Conservation (phyloP, 169 alveolate genomes). For the Babesia divergens region DNA sequence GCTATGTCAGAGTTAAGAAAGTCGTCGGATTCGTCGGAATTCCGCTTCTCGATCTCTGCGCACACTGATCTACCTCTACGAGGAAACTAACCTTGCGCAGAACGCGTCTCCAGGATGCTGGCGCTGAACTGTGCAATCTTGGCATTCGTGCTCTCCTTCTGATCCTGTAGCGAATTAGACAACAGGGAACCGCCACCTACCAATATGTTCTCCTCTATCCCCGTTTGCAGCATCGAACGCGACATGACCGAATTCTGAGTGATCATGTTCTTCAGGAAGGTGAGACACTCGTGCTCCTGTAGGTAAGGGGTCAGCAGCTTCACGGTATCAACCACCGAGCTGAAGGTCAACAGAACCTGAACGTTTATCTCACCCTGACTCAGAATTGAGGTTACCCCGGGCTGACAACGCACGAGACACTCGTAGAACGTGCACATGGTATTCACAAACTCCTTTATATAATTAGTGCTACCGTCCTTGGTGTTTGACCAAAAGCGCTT, state of each 20-base stretch:
- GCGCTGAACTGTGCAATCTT: slow-evolving; percentile 33
- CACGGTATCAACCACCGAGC: slow-evolving; percentile 33
- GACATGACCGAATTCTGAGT: slow-evolving; percentile 37
- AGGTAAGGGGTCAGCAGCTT: slow-evolving; percentile 60
- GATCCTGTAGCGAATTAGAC: neutral
- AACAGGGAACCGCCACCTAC: slow-evolving; percentile 8
- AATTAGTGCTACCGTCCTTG: slow-evolving; percentile 24
- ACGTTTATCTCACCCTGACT: slow-evolving; percentile 44
- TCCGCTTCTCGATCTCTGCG: slow-evolving; percentile 22
- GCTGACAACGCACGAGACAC: slow-evolving; percentile 46
- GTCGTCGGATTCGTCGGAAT: slow-evolving; percentile 34
- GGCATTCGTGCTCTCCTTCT: slow-evolving; percentile 9
- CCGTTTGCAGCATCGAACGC: slow-evolving; percentile 33
- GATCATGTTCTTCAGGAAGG: slow-evolving; percentile 23
- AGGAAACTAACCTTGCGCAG: slow-evolving; percentile 25
- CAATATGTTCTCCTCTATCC: slow-evolving; percentile 38
- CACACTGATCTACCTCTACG: neutral
- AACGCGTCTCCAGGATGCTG: slow-evolving; percentile 47
- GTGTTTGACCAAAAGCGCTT: slow-evolving; percentile 35
- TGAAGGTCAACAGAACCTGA: slow-evolving; percentile 37
- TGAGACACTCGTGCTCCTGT: slow-evolving; percentile 61
- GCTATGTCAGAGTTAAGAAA: slow-evolving; percentile 50
- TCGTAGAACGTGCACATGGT: slow-evolving; percentile 56
- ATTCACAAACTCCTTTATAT: slow-evolving; percentile 60
- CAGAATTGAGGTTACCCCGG: slow-evolving; percentile 12